These are phyloP conservation scores for Podospora tetraspora DNA, from an alignment of 495 filamentous ascomycete genomes.

Conservation along the genomic window DNA sequence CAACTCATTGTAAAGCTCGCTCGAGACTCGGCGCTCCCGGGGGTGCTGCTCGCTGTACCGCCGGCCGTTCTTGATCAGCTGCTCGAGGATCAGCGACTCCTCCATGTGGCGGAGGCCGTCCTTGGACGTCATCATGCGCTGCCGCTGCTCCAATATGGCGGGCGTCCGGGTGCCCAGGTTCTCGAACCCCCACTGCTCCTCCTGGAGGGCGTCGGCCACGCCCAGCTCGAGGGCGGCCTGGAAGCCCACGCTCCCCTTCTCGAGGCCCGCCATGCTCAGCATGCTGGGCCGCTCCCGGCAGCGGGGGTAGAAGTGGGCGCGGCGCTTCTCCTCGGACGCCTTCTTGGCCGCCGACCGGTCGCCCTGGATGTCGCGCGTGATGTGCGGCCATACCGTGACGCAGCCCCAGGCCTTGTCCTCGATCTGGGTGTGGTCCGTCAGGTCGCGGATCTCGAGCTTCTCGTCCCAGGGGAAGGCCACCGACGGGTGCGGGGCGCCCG, in stretches of 20 bases:
- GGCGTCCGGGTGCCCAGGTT: conserved; percentile 37
- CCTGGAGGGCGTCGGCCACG: conserved; percentile 56
- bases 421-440: conserved; percentile 57
- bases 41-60: conserved; percentile 40
- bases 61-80: conserved; percentile 44
- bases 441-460: conserved; percentile 53
- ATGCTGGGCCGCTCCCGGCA: conserved; percentile 64
- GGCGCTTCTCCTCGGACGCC: conserved; percentile 36
- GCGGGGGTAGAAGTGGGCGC: conserved; percentile 53
- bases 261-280: conserved; percentile 66
- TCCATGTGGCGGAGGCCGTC: conserved; percentile 48
- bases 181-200: conserved; percentile 47
- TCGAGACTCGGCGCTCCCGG: conserved; percentile 35
- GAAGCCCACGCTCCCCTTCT: conserved; percentile 71
- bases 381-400: conserved; percentile 48
- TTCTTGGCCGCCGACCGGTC: conserved; percentile 35
- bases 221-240: conserved; percentile 65
- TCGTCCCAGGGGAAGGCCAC: conserved; percentile 69
- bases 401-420: conserved; percentile 51
- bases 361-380: conserved; percentile 39
- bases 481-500: conserved; percentile 54
- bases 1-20: conserved; percentile 55
- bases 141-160: conserved; percentile 43
- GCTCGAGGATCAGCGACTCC: conserved; percentile 48
- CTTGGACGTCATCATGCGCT: conserved; percentile 44